Evolutionary conservation across 306 rosid genomes (phyloP), one percentile per base, ranked within the genome.

Genomic region (Prunus mongolica): DNA sequence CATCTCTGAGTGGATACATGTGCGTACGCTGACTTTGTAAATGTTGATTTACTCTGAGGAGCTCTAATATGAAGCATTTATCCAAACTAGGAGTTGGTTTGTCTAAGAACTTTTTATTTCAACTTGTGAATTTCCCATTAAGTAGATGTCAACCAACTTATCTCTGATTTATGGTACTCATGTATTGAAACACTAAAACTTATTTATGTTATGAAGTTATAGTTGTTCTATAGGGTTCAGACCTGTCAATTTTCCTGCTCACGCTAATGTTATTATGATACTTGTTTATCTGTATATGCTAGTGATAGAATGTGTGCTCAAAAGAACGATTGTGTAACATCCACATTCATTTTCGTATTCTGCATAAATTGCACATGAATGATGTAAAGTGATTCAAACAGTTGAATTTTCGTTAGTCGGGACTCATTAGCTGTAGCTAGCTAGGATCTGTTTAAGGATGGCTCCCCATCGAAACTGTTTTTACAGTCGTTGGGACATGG

Each of bases 41-140:
- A 12, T 51, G 76, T 38, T 75, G 30, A 18, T 27, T 6, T 13
- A 46, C 47, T 18, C 64, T 13, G 44, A 19, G 46, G 16, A 51
- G 73, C n/a, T 28, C 30, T 30, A 13, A 15, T 51, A 45, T 58
- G 38, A 70, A 51, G 24, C 4, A 27, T 8, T 51, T 25, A 25
- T 24, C 57, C 74, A 52, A 72, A 76, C 60, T 46, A 19, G 46
- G 44, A 60, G 25, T 19, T 41, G 32, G 22, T 68, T 77, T 46
- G 55, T 46, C 22, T 24, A 10, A 67, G 73, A 50, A 55, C 14
- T 66, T 47, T 32, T 32, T 20, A n/a, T 56, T 49, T 52, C 34
- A 38, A 20, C n/a, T 15, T 27, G 30, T 51, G 22, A 24, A 60
- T 69, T 38, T 70, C 32, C n/a, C 54, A 2, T 32, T 2, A 16